phyloP scores from a whole-genome alignment of 1,284 basidiomycete genomes.

The Apiotrichum brassicae region DNA sequence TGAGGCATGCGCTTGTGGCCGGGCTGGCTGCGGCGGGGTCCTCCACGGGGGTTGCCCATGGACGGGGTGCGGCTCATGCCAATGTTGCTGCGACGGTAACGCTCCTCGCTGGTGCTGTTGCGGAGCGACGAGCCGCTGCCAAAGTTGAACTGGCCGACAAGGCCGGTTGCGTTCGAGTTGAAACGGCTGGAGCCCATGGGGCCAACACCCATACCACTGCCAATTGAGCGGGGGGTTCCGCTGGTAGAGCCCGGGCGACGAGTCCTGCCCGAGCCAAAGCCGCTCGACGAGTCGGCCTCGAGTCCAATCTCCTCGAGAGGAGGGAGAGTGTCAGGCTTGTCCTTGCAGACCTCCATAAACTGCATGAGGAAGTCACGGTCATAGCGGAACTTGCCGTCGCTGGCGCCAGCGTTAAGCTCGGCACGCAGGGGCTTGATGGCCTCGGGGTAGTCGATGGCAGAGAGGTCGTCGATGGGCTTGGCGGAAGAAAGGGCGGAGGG shows the following conservation, averaged over 20 bases:
- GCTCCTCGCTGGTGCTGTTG: slow-evolving; percentile 62
- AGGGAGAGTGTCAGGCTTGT: slow-evolving; percentile 85
- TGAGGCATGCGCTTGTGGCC: slow-evolving; percentile 38
- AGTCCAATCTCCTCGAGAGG: slow-evolving; percentile 87
- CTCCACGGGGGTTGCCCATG: slow-evolving; percentile 25
- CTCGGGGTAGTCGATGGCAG: slow-evolving; percentile 72
- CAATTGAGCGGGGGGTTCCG: slow-evolving; percentile 9
- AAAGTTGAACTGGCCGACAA: slow-evolving; percentile 57
- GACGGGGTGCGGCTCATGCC: slow-evolving; percentile 54
- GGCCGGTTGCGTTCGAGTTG: too few relatives aligned
- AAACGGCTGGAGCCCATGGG: not conserved
- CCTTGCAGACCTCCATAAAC: slow-evolving; percentile 92
- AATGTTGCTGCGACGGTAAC: slow-evolving; percentile 50
- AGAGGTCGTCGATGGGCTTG: slow-evolving; percentile 74
- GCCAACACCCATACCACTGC: slow-evolving; percentile 21
- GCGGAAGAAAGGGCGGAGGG: slow-evolving; percentile 67
- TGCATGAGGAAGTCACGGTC: slow-evolving; percentile 96
- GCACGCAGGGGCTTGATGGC: slow-evolving; percentile 74
- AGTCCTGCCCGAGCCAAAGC: slow-evolving; percentile 28
- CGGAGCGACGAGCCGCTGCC: slow-evolving; percentile 47
- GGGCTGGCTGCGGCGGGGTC: slow-evolving; percentile 33
- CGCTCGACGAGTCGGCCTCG: slow-evolving; percentile 60
- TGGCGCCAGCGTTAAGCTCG: slow-evolving; percentile 74
- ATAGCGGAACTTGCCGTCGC: slow-evolving; percentile 89
- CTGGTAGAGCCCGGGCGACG: slow-evolving; percentile 23